Conservation (phyloP, 345 rosid genomes). For the Linum tenue region DNA sequence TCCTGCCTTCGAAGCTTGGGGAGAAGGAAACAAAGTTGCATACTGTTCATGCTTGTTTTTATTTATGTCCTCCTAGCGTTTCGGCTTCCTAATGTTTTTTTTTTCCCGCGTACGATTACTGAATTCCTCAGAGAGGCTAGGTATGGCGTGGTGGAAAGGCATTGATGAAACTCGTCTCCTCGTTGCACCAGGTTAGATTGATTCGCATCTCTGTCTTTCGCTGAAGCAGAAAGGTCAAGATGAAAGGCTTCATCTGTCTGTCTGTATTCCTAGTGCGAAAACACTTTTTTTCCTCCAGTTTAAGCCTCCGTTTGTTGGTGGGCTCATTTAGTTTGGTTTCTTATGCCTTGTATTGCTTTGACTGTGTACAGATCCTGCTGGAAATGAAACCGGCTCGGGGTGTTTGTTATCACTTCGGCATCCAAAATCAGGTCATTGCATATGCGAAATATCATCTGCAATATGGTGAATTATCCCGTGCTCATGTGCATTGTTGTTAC, state of each 20-base stretch:
- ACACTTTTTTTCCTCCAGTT: not conserved
- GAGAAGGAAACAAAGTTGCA: too few species aligned
- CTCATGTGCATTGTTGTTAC: not conserved
- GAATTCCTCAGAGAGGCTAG: not conserved
- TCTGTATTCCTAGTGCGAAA: too few species aligned
- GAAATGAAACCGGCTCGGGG: conserved; percentile 27
- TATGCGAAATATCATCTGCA: not conserved
- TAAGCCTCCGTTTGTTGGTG: not conserved
- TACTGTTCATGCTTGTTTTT: too few species aligned
- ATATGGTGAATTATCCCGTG: not conserved
- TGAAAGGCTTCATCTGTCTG: too few species aligned
- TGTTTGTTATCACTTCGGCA: conserved; percentile 52
- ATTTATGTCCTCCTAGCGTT: too few species aligned
- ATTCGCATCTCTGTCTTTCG: too few species aligned
- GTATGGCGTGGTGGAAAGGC: conserved; percentile 28
- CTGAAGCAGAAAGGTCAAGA: too few species aligned
- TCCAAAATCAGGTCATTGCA: conserved; percentile 67
- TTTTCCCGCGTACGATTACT: too few species aligned
- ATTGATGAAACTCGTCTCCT: conserved; percentile 31
- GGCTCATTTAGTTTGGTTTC: not conserved
- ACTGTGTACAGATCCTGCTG: conserved; percentile 23
- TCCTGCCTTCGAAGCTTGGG: too few species aligned
- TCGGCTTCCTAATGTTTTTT: too few species aligned
- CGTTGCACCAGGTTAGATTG: conserved; percentile 20
- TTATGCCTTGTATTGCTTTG: too few species aligned